Evolutionary conservation across 768 basidiomycete genomes (phyloP).

Genomic region (Tylopilus felleus): DNA sequence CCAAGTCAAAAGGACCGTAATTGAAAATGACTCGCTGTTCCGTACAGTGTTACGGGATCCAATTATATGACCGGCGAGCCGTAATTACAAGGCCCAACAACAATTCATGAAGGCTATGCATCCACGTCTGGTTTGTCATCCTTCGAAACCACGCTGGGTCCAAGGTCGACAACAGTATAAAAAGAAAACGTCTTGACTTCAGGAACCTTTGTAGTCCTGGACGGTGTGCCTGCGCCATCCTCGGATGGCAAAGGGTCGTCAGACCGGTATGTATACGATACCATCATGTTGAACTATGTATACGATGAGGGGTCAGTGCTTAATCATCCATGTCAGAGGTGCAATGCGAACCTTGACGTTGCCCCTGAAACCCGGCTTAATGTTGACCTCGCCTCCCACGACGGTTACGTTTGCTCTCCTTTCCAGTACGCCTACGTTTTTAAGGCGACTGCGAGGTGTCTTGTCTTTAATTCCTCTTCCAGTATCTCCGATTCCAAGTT

Average conservation of each 20-base stretch:
- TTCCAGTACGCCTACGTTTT: conserved; percentile 80
- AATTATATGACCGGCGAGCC: neutral
- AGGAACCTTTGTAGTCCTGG: conserved; percentile 48
- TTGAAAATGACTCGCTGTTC: neutral
- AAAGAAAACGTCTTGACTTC: conserved; percentile 90
- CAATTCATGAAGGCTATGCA: conserved; percentile 1
- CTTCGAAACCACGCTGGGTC: conserved; percentile 59
- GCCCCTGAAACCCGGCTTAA: conserved; percentile 76
- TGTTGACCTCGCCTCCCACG: conserved; percentile 84
- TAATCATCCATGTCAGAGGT: neutral
- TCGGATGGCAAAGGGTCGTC: conserved; percentile 77
- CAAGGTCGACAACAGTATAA: conserved; percentile 80
- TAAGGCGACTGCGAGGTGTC: conserved; percentile 44
- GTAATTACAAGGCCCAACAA: neutral
- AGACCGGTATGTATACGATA: conserved; percentile 90
- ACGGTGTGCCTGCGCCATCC: conserved; percentile 48
- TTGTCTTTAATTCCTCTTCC: conserved; percentile 44
- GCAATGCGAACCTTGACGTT: conserved; percentile 74
- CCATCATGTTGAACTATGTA: conserved; percentile 87
- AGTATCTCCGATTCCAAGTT: conserved; percentile 30
- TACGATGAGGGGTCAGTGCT: conserved; percentile 5
- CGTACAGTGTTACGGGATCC: neutral
- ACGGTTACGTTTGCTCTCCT: conserved; percentile 86
- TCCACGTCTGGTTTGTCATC: conserved; percentile 42
- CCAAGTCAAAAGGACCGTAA: neutral